These are phyloP conservation scores for Ulota crispa DNA, from an alignment of 225 moss, liverwort and hornwort genomes.

Conservation along the genomic window DNA sequence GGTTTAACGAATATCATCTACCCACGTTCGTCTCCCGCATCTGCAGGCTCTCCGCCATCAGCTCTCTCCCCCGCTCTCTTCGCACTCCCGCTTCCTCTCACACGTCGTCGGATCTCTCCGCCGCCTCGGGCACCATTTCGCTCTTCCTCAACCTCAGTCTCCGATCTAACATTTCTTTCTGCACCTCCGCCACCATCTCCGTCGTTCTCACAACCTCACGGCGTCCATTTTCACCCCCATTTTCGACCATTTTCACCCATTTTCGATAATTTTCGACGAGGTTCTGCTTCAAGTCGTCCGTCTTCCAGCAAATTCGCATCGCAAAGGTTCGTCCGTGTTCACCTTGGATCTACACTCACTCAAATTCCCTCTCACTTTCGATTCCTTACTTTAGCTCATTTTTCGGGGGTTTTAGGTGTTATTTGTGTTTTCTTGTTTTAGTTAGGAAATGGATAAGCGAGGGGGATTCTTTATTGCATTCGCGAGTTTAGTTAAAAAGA, in stretches of 20 bases:
- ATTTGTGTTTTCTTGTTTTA: neutral
- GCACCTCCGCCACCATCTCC: neutral
- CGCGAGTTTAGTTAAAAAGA: neutral
- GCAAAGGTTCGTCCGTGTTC: neutral
- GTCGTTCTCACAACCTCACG: neutral
- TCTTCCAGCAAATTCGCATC: neutral
- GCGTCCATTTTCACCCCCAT: neutral
- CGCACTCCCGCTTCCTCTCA: neutral
- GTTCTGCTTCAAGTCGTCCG: neutral
- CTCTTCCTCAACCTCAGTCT: neutral
- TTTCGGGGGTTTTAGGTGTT: neutral
- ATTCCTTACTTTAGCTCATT: neutral
- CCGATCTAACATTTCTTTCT: neutral
- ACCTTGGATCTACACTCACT: neutral
- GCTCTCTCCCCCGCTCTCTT: neutral
- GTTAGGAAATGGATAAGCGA: neutral
- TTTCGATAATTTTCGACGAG: neutral
- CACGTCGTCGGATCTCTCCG: neutral
- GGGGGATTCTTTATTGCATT: neutral
- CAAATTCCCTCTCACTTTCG: neutral
- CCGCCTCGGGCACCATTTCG: neutral
- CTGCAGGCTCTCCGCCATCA: neutral
- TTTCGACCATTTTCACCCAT: neutral
- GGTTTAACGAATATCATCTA: neutral
- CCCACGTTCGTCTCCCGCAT: neutral